Evolutionary conservation across 2,329 filamentous ascomycete species (phyloP), one percentile per base, ranked within the genome.

Genomic region (Fusarium cyanostomum): DNA sequence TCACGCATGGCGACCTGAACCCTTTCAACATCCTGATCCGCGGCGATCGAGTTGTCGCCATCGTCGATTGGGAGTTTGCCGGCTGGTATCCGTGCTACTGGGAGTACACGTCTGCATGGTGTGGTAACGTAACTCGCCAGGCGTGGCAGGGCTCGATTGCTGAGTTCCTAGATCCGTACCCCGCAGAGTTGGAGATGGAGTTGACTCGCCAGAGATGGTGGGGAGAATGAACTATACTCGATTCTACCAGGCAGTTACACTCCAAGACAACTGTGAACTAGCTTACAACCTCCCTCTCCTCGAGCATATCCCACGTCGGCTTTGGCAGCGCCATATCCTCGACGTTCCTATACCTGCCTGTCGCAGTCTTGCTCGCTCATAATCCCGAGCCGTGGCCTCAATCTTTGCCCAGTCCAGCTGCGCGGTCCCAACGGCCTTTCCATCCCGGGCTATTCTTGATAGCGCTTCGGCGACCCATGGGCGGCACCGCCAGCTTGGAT

Each of bases 191-290:
- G 2, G 45, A 59, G 9, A 59, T 59, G 39, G 52, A 56, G 26
- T 51, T 28, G 34, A 51, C 15, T 5, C 39, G 28, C 85, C 84
- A 77, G 88, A 86, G 65, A 90, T 89, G 76, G 90, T 89, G 53
- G 56, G 57, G 55, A 8, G 55, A 58, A 38, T 28, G 15, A 10
- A 6, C 21, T n/a, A 31, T 8, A 43, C 10, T 27, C n/a, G 15
- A 27, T 18, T 31, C 27, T n/a, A 21, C 21, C 21, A 21, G 21
- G 21, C 21, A 21, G 21, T 21, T 21, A 21, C 6, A 21, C 21
- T 21, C 21, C 21, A 21, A 6, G 21, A 21, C 21, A 21, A 21
- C 26, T 6, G 41, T 37, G 8, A 41, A 52, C 45, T 62, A 69
- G 12, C 67, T 39, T 13, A 71, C 31, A 37, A 51, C 48, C 56